Evolutionary conservation across 2,329 filamentous ascomycete species (phyloP), one percentile per base, ranked within the genome.

Genomic region (Blastomyces silverae): DNA sequence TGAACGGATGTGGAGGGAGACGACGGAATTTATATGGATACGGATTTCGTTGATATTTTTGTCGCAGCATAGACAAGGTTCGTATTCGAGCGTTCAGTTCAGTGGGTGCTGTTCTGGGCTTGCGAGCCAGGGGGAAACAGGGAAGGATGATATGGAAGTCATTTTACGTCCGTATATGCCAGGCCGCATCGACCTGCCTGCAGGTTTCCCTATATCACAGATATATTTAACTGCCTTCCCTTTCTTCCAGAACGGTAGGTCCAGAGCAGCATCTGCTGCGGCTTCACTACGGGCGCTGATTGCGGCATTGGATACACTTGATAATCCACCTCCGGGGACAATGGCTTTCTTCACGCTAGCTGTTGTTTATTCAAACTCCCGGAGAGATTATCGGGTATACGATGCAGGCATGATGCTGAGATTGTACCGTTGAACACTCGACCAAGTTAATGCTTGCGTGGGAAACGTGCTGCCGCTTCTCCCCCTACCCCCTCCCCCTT

Each of bases 361-460:
- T 7, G 22, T 44, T 42, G 56, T 59, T 39, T 31, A 42, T 46
- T 46, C 20, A 28, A 15, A 52, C 3, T 15, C 56, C 64, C 65
- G 64, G 70, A 70, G 73, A 74, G 73, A 74, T 74, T 63, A 63
- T 65, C 56, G 63, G 46, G 64, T 63, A n/a, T 60, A 67, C 61
- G 57, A 64, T 65, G 67, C 71, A 66, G 66, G 71, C 72, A 85
- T 81, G 85, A 92, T 85, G 90, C 90, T 93, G 90, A 94, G 90
- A 93, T 88, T 87, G 89, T 86, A 94, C 90, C 90, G 90, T 92
- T 82, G 67, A 89, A 80, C 87, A 93, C 90, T 93, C 90, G 90
- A 94, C 90, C 90, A 94, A 94, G 90, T 90, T 93, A 94, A 93
- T 92, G 89, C 90, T 94, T 94, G 90, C 90, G 90, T 93, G 90